These are phyloP conservation scores for Cyphellophora attinorum DNA, from an alignment of 2,329 filamentous ascomycete species.

Conservation along the genomic window DNA sequence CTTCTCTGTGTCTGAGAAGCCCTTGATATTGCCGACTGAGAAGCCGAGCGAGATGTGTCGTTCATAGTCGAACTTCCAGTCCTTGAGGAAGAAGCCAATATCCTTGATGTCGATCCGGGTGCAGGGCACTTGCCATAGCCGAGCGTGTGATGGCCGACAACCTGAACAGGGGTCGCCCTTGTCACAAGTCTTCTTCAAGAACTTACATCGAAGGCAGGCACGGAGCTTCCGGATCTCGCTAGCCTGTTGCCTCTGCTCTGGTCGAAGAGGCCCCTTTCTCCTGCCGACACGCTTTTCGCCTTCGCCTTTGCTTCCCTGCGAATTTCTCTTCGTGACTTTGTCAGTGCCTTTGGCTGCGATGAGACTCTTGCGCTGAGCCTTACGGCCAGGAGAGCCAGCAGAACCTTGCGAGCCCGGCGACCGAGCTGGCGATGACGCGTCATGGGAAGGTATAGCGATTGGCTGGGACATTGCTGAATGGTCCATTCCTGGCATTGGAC, in stretches of 20 bases:
- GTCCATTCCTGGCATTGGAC: slow-evolving; percentile 46
- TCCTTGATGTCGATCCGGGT: slow-evolving; percentile 98
- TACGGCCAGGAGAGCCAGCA: slow-evolving; percentile 55
- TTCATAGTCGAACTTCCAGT: slow-evolving; percentile 96
- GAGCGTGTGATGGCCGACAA: slow-evolving; percentile 89
- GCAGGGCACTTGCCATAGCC: slow-evolving; percentile 94
- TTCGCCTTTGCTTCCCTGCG: slow-evolving; percentile 68
- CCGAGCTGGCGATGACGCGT: slow-evolving; percentile 44
- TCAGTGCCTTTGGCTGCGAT: slow-evolving; percentile 73
- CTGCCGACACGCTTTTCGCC: slow-evolving; percentile 89
- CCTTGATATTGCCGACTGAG: slow-evolving; percentile 91
- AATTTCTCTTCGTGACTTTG: slow-evolving; percentile 68
- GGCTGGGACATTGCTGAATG: slow-evolving; percentile 59
- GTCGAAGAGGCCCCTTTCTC: slow-evolving; percentile 77
- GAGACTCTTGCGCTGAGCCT: slow-evolving; percentile 60
- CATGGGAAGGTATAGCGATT: slow-evolving; percentile 42
- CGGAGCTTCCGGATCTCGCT: slow-evolving; percentile 93
- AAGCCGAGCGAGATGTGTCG: slow-evolving; percentile 79
- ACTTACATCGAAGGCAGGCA: slow-evolving; percentile 92
- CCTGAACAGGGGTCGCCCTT: slow-evolving; percentile 94
- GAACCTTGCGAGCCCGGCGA: slow-evolving; percentile 55
- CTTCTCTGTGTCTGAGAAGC: slow-evolving; percentile 54
- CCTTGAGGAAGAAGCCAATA: slow-evolving; percentile 97
- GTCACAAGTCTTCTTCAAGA: slow-evolving; percentile 98
- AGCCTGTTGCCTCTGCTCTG: slow-evolving; percentile 91